Base-by-base conservation (phyloP, 1,284 basidiomycete genomes). In the Austroboletus novae-zelandiae region DNA sequence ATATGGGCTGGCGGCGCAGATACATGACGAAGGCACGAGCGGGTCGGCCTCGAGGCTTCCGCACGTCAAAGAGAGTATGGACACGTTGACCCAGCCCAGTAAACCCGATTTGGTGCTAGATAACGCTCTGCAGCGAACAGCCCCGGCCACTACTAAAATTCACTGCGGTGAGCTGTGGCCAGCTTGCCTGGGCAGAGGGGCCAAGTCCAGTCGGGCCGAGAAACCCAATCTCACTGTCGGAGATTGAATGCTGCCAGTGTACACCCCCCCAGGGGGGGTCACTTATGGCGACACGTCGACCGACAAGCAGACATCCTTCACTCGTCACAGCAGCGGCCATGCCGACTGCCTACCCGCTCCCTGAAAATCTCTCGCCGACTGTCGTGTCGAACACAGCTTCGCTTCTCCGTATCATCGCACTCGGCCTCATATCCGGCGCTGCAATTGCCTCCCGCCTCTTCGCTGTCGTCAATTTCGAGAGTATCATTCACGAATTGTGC, bases 401-500 rank as follows among this genome's bases (percentile, higher is more conserved):
- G 48, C 77, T 96, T 57, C 74, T 98, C 57, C 85, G 91, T 55
- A 91, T 95, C 56, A 78, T 94, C 57, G 88, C 94, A 27, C 83
- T 98, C 50, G 79, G 82, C 15, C 79, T 94, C 64, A 95, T 97
- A 62, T 93, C 91, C 52, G 91, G 83, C 51, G 94, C 96, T 55
- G 97, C 97, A 36, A 89, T 99, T 64, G 88, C 94, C 34, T 96
- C 94, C 52, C 86, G 97, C 67, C 79, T 99, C 61, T 99, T 99
- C 69, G 95, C 96, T 55, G 97, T 99, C 61, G 79, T 99, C 57
- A 93, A 98, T 59, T 97, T 98, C 69, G 97, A 99, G 76, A 94
- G 91, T 80, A 94, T 99, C 65, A 98, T 98, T 63, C 96, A 98
- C 73, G 96, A 99, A 78, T 98, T 98, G 92, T 94, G 57, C 60